Conservation (phyloP, 2,329 filamentous ascomycete genomes). For the Fusarium luffae region DNA sequence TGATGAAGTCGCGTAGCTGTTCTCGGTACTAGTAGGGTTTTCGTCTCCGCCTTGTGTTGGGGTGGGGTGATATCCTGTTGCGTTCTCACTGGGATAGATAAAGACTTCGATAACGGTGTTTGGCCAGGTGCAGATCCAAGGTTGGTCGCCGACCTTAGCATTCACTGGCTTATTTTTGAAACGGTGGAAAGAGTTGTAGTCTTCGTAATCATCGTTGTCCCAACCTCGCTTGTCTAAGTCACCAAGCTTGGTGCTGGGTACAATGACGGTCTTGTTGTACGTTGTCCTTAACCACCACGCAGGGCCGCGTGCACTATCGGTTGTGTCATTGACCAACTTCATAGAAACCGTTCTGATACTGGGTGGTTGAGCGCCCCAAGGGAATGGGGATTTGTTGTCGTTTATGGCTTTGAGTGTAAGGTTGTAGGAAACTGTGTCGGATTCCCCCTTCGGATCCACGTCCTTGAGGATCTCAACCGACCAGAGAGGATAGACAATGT, state of each 20-base stretch:
- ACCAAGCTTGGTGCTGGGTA: slow-evolving; percentile 57
- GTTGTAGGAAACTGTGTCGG: slow-evolving; percentile 54
- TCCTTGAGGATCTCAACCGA: slow-evolving; percentile 55
- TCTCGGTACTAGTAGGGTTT: slow-evolving; percentile 19
- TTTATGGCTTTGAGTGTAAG: slow-evolving; percentile 52
- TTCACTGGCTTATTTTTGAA: slow-evolving; percentile 38
- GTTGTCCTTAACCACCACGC: slow-evolving; percentile 65
- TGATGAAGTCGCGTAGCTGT: slow-evolving; percentile 1
- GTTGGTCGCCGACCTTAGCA: slow-evolving; percentile 60
- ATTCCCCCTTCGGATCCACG: slow-evolving; percentile 33
- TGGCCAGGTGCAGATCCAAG: slow-evolving; percentile 70
- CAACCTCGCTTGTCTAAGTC: slow-evolving; percentile 46
- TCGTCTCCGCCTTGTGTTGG: neutral
- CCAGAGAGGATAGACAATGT: slow-evolving; percentile 59
- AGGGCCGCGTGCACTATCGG: slow-evolving; percentile 60
- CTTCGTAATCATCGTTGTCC: slow-evolving; percentile 26
- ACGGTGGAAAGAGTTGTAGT: slow-evolving; percentile 32
- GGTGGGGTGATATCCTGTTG: slow-evolving; percentile 48
- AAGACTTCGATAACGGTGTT: slow-evolving; percentile 66
- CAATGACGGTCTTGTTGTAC: slow-evolving; percentile 68
- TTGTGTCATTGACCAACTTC: slow-evolving; percentile 63
- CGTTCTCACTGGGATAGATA: slow-evolving; percentile 66
- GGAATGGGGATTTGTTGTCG: slow-evolving; percentile 51
- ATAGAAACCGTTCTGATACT: slow-evolving; percentile 55
- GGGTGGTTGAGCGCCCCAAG: slow-evolving; percentile 67